Base-by-base conservation (phyloP, 306 rosid species). In the Cicer yamashitae region DNA sequence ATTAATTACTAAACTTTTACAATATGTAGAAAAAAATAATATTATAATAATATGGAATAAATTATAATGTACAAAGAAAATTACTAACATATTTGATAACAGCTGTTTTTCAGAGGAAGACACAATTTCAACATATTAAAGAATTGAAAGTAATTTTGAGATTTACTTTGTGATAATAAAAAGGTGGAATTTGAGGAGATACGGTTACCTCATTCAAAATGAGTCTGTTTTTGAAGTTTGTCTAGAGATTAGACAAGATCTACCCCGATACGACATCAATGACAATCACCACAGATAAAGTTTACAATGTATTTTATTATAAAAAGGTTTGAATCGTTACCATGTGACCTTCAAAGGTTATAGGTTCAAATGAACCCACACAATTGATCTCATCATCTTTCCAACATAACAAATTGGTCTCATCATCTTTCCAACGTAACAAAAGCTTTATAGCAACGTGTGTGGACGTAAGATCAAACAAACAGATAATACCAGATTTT, bases 371-470 rank as follows among this genome's bases (percentile, higher is more conserved):
- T 41, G 17, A 37, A 73, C 58, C 34, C 57, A 44, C 50, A 44
- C 8, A 73, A 3, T 15, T 56, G 71, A 48, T 45, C 38, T 52
- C 14, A 30, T 52, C 14, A 30, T 44, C 50, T 7, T 77, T 56
- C 75, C 66, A 13, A 22, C 22, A 67, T 15, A 67, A 30, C 37
- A 30, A 30, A 30, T 15, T 56, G 71, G 38, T 45, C 38, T 52
- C 14, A 30, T 52, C 14, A 30, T 44, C 50, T 7, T 77, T 56
- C 75, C 66, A 13, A 22, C 22, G 56, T 15, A 67, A 30, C 37
- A 30, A 30, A 30, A 4, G 37, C 37, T 30, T 30, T 30, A 30
- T 30, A 30, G 37, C 5, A 30, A 3, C 37, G 10, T 2, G 52
- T 43, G 70, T 65, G 15, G 51, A 43, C 15, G 15, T 43, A 18